Evolutionary conservation across 2,329 filamentous ascomycete species (phyloP).

Genomic region (Pyricularia sp.): DNA sequence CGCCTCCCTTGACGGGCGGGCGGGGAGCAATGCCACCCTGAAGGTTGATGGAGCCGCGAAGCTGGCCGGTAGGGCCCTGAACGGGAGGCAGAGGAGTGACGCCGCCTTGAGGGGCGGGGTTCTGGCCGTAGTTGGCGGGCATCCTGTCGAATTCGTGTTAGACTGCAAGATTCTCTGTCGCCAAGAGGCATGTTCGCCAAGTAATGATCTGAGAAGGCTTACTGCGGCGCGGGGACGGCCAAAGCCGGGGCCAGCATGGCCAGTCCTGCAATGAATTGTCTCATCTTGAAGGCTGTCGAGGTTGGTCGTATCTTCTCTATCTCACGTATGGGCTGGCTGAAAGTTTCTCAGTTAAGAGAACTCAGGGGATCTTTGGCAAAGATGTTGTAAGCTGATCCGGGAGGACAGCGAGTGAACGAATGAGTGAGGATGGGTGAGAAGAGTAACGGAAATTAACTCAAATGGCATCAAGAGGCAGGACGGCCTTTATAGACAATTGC

Average conservation of each 20-base stretch:
- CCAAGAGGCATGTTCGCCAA: neutral
- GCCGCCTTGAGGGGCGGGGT: conserved; percentile 30
- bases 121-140: conserved; percentile 27
- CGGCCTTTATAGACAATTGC: neutral
- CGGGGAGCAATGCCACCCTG: conserved; percentile 29
- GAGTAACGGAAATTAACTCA: neutral
- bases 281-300: neutral
- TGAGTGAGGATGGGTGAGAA: neutral
- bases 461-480: neutral
- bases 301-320: neutral
- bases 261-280: neutral
- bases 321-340: neutral
- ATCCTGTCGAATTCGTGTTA: conserved; percentile 17
- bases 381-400: neutral
- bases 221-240: conserved; percentile 3
- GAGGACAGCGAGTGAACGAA: neutral
- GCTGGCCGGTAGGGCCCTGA: conserved; percentile 25
- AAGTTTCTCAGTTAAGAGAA: neutral
- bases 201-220: neutral
- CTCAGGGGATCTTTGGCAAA: neutral
- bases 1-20: conserved; percentile 22
- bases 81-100: conserved; percentile 27
- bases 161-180: conserved; percentile 8
- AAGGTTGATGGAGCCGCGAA: conserved; percentile 28
- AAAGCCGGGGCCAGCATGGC: neutral